Evolutionary conservation across 495 filamentous ascomycete genomes (phyloP), one percentile per base, ranked within the genome.

Genomic region (Penicillium pancosmium): DNA sequence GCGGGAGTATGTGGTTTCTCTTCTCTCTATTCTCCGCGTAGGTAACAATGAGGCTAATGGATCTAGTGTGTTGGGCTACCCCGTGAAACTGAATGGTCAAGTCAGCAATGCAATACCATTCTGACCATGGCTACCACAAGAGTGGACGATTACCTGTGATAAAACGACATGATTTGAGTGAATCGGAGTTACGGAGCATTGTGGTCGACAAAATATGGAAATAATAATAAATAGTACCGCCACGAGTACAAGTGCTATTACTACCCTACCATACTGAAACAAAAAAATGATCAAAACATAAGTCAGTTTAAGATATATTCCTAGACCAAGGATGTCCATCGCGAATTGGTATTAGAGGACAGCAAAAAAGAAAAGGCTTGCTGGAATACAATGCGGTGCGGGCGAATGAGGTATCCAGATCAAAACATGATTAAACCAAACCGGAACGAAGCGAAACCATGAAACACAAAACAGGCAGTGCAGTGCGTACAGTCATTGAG

Each of bases 61-160:
- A 44, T 44, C 84, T 40, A 87, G 84, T 64, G 72, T 85, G 58
- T 68, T 85, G 35, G 83, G 69, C 18, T 78, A 76, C 58, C 84
- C 83, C 4, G 83, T 82, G 0, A 83, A 85, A 56, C 56, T 82
- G 10, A 84, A 82, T 60, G 80, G 78, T 31, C 56, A 77, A 55
- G 75, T 86, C 50, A 80, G 71, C 56, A 75, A 85, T 66, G 74
- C 77, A 10, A 83, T 86, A 67, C 83, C 84, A 0, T 71, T 84
- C 36, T 82, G 69, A 82, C 50, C 36, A n/a, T 13, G 36, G 11
- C 11, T 40, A 40, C 15, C 9, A n/a, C 36, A 31, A 4, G 27
- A 31, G 27, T 8, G 27, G 27, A 31, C 1, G 2, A 31, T 6
- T 31, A 31, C 27, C 8, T 31, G 27, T 8, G 27, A 31, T 31